Evolutionary conservation across 2,329 filamentous ascomycete species (phyloP).

Genomic region (Colletotrichum spinosum): DNA sequence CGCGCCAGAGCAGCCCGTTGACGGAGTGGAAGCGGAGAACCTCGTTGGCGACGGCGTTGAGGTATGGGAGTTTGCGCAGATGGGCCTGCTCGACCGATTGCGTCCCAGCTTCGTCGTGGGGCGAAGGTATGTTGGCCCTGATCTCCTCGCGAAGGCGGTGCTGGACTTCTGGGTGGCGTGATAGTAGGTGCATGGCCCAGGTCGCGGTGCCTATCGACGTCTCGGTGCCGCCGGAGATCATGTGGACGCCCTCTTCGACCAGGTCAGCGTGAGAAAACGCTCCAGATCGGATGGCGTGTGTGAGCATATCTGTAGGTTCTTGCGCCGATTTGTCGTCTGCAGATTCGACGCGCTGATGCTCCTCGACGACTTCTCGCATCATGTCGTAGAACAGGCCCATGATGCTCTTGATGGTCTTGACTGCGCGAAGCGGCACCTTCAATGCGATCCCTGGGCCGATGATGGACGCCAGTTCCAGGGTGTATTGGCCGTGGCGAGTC

Average conservation of each 20-base stretch:
- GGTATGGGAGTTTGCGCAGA: conserved; percentile 53
- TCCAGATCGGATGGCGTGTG: conserved; percentile 49
- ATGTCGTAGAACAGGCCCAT: not conserved
- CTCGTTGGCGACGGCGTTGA: conserved; percentile 59
- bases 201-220: conserved; percentile 56
- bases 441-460: not conserved
- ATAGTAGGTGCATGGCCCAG: conserved; percentile 55
- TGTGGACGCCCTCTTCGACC: conserved; percentile 52
- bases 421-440: not conserved
- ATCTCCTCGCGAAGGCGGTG: conserved; percentile 53
- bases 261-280: conserved; percentile 46
- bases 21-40: conserved; percentile 55
- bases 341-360: not conserved
- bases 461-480: not conserved
- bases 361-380: not conserved
- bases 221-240: conserved; percentile 55
- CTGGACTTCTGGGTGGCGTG: conserved; percentile 52
- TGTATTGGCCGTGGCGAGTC: not conserved
- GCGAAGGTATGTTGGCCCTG: conserved; percentile 44
- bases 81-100: conserved; percentile 45
- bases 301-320: conserved; percentile 47
- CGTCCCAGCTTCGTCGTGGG: not conserved
- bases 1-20: conserved; percentile 3
- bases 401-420: not conserved
- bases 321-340: not conserved